Conservation (phyloP, 345 rosid species). For the Sisymbrium altissimum region DNA sequence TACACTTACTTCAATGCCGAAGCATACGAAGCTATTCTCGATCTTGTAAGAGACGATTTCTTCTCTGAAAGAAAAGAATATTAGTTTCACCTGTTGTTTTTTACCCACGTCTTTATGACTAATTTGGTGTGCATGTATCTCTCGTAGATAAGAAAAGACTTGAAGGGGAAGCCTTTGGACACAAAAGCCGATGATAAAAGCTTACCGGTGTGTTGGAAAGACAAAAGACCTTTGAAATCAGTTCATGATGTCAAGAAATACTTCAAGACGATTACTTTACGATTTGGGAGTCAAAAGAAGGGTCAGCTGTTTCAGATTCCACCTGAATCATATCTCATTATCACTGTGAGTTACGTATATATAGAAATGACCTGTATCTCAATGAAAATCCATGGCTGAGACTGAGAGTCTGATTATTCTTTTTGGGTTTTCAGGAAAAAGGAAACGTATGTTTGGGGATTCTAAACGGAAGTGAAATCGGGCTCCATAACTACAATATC, state of each 20-base stretch:
- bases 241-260: slow-evolving; percentile 44
- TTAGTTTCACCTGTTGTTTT: background rate
- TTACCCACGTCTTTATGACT: background rate
- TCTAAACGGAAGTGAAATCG: slow-evolving; percentile 56
- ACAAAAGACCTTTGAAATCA: slow-evolving; percentile 47
- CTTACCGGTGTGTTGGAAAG: slow-evolving; percentile 88
- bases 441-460: slow-evolving; percentile 84
- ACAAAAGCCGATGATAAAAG: slow-evolving; percentile 51
- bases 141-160: slow-evolving; percentile 19
- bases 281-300: slow-evolving; percentile 44
- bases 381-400: background rate
- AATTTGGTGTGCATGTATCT: background rate
- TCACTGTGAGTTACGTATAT: slow-evolving; percentile 48
- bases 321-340: slow-evolving; percentile 77
- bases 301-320: slow-evolving; percentile 48
- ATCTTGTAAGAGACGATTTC: slow-evolving; percentile 47
- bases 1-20: slow-evolving; percentile 60
- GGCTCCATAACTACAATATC: slow-evolving; percentile 42
- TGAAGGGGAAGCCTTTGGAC: slow-evolving; percentile 46
- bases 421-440: slow-evolving; percentile 34
- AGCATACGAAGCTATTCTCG: slow-evolving; percentile 44
- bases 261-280: slow-evolving; percentile 54
- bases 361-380: background rate
- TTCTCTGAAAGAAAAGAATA: background rate
- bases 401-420: slow-evolving; percentile 9